These are phyloP conservation scores for Fusarium sp. DNA, from an alignment of 2,329 filamentous ascomycete genomes.

Conservation along the genomic window DNA sequence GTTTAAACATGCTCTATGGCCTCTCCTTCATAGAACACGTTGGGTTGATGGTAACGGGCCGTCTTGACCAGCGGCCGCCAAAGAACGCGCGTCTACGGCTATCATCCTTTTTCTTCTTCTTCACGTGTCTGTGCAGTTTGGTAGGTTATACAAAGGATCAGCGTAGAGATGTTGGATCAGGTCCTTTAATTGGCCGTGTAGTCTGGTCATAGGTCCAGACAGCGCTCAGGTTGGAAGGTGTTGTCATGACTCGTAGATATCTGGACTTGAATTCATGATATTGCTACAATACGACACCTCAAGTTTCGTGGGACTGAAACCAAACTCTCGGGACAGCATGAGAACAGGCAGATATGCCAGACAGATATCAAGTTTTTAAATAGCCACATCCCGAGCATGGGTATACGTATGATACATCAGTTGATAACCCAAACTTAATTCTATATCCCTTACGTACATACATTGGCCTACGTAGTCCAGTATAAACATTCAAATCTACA, in stretches of 20 bases:
- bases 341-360: too few relatives aligned
- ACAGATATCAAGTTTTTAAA: not conserved
- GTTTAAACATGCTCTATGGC: not conserved
- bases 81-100: conserved; percentile 33
- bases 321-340: not conserved
- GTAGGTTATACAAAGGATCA: conserved; percentile 1
- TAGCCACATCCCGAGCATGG: conserved; percentile 16
- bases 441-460: conserved; percentile 25
- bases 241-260: not conserved
- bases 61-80: not conserved
- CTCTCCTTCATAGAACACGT: conserved; percentile 12
- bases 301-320: conserved; percentile 15
- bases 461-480: conserved; percentile 16
- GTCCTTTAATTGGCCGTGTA: too few relatives aligned
- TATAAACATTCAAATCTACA: conserved; percentile 36
- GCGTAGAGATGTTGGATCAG: too few relatives aligned
- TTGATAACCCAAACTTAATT: conserved; percentile 22
- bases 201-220: not conserved
- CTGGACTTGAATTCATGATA: not conserved
- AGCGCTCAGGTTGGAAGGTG: not conserved
- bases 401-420: conserved; percentile 22
- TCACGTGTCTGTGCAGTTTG: conserved; percentile 15
- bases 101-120: conserved; percentile 12
- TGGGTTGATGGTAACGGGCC: not conserved
- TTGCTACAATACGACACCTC: conserved; percentile 10